phyloP scores from a whole-genome alignment of 495 filamentous ascomycete species.

The Lophiostoma macrostomum region DNA sequence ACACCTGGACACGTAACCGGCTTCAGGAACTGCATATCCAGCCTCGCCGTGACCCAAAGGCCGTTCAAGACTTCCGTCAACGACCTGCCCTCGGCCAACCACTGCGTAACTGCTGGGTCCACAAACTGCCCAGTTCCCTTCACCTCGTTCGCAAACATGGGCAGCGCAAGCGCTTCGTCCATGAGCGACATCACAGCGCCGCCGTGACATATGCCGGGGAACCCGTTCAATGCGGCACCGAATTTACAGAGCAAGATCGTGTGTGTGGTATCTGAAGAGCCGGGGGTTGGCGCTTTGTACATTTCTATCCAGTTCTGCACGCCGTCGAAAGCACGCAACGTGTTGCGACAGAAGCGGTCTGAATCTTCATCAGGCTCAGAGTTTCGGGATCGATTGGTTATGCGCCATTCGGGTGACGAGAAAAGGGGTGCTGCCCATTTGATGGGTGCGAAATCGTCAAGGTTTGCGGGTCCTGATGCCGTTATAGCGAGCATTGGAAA shows the following conservation, averaged over 20 bases:
- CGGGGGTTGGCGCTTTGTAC: slow-evolving; percentile 5
- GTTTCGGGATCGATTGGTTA: slow-evolving; percentile 2
- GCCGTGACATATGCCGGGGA: slow-evolving; percentile 22
- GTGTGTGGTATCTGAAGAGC: slow-evolving; percentile 2
- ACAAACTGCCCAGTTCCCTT: neutral
- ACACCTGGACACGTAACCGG: slow-evolving; percentile 22
- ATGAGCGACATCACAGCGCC: slow-evolving; percentile 25
- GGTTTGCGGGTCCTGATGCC: neutral
- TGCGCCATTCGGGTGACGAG: slow-evolving; percentile 6
- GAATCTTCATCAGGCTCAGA: neutral
- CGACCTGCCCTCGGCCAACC: neutral
- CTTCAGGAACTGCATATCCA: slow-evolving; percentile 22
- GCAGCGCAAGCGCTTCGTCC: slow-evolving; percentile 23
- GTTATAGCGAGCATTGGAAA: too few species aligned
- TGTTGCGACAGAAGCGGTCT: slow-evolving; percentile 13
- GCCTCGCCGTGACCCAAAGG: slow-evolving; percentile 21
- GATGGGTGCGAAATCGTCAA: slow-evolving; percentile 19
- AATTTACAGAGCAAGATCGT: slow-evolving; percentile 8
- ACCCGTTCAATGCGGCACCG: slow-evolving; percentile 15
- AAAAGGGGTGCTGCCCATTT: slow-evolving; percentile 20
- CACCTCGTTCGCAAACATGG: slow-evolving; percentile 17
- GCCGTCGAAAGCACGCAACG: slow-evolving; percentile 14
- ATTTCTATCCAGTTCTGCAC: slow-evolving; percentile 17
- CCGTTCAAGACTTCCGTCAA: slow-evolving; percentile 15
- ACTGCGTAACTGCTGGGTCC: neutral